Evolutionary conservation across 257 asterid genomes (phyloP).

Genomic region (Penstemon eatonii): DNA sequence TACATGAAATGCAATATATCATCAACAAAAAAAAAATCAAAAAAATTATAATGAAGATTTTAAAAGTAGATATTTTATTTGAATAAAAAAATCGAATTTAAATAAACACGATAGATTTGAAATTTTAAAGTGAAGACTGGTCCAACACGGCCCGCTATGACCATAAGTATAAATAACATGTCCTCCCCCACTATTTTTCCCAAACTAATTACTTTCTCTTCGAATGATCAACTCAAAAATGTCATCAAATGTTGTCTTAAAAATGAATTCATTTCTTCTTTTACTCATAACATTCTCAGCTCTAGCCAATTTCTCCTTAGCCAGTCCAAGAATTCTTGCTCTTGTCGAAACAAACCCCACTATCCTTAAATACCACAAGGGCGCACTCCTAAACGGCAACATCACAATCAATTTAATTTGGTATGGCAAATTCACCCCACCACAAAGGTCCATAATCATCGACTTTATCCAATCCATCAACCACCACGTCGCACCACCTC

Average conservation of each 20-base stretch:
- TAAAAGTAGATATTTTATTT: no score
- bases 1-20: no score
- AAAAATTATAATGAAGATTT: no score
- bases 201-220: background rate
- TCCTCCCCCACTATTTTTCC: background rate
- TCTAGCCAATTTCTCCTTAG: slow-evolving; percentile 22
- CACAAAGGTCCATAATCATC: slow-evolving; percentile 19
- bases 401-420: slow-evolving; percentile 41
- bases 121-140: no score
- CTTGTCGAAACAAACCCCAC: slow-evolving; percentile 33
- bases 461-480: slow-evolving; percentile 26
- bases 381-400: slow-evolving; percentile 41
- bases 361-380: slow-evolving; percentile 38
- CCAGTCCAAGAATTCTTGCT: slow-evolving; percentile 37
- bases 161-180: background rate
- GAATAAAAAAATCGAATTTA: no score
- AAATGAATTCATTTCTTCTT: slow-evolving; percentile 6
- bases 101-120: no score
- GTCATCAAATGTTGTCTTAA: slow-evolving; percentile 16
- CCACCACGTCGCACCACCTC: background rate
- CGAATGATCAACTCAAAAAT: slow-evolving; percentile 12
- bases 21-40: no score
- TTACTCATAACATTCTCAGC: background rate
- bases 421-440: slow-evolving; percentile 30
- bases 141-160: no score